Evolutionary conservation across 345 rosid genomes (phyloP), one percentile per base, ranked within the genome.

Genomic region (Bruguiera sexangula): DNA sequence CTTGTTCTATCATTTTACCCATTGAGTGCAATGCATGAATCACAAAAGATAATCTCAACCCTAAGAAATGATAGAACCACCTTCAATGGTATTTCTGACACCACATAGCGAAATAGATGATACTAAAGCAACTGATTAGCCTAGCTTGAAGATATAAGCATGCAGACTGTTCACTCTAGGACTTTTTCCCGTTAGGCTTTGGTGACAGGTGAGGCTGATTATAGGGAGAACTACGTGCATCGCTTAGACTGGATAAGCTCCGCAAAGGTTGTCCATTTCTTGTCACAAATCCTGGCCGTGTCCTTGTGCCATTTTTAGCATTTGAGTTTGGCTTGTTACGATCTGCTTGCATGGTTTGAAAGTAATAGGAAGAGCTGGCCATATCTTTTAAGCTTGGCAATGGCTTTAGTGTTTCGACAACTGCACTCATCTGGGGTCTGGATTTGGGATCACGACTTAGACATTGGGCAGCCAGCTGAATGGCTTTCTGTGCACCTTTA

Each of bases 351-450:
- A 70, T 66, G 30, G 72, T 84, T 69, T 90, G 96, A 72, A 85
- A 88, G 78, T 79, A 80, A 74, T 82, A 84, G 7, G 96, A 90
- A 55, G 94, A 90, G 83, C 94, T 88, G 63, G 96, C 96, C 89
- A 90, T 88, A 79, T 90, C 97, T 81, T 91, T 94, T 64, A 94
- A 86, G 80, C 73, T 88, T 24, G 85, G 96, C 58, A 94, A 78
- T 20, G 92, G 88, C 69, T 86, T 88, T 27, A 94, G 81, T 3
- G 79, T 72, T 75, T 87, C 93, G 0, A 94, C 90, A 63, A 94
- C 93, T 76, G 88, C 97, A 73, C 87, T 87, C 98, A 94, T 94
- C 64, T 79, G 85, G 1, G 98, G 98, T 78, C 98, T 88, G 78
- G 82, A 79, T 84, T 88, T 94, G 15, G 95, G 93, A 78, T 94